Evolutionary conservation across 352 stramenopile species (phyloP), one percentile per base, ranked within the genome.

Genomic region (Pythium insidiosum): DNA sequence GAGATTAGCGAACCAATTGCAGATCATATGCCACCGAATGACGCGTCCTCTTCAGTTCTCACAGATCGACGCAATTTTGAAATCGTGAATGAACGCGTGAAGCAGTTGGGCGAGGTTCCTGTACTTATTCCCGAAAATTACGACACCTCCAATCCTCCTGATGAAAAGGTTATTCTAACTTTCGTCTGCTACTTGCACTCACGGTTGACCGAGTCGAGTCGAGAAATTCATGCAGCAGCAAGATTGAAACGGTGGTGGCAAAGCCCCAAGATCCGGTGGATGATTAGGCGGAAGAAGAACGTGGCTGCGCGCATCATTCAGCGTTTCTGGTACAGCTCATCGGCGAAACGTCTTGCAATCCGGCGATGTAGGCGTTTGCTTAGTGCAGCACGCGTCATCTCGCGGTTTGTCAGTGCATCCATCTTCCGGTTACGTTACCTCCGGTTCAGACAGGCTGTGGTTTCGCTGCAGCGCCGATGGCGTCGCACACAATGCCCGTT

Each of bases 111-210:
- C 30, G 88, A 96, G 35, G 80, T 98, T 9, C 92, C 93, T 5
- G 80, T 93, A 12, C 58, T 93, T 7, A 68, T 98, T 25, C 86
- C 89, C 0, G 63, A 84, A 35, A 60, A 88, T 34, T 95, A 89
- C 37, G 76, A 97, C 56, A 91, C 77, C 5, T 79, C 82, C 25
- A 88, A 97, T 46, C 61, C 82, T 2, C 92, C 92, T 3, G 88
- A 98, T 47, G 88, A 97, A 57, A 95, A 96, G 47, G 88, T 94
- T 39, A 92, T 98, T 25, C 61, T 98, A n/a, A 84, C 94, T 3
- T 98, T 96, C 47, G 64, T 98, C 13, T 83, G 84, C 19, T 98
- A 97, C 53, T 57, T 98, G 25, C 96, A 95, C 48, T 96, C 89
- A 6, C 84, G 95, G 4, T 49, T 98, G 3, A 92, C 98, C 60